Conservation (phyloP, 331 rosid species). For the Rosa hybrid region DNA sequence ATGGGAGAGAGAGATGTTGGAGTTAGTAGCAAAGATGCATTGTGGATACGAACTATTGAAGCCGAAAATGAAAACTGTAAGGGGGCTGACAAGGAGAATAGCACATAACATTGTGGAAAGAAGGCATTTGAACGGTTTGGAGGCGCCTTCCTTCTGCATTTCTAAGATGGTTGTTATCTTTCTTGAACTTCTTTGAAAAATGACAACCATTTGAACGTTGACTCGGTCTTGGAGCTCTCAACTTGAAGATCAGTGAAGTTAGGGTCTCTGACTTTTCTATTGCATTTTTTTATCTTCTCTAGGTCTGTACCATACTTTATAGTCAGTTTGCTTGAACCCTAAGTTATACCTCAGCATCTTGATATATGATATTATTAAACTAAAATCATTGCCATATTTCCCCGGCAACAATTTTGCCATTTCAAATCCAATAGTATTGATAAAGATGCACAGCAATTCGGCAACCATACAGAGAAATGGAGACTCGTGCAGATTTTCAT, state of each 20-base stretch:
- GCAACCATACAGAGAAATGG: background rate
- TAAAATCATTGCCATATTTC: background rate
- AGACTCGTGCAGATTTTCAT: background rate
- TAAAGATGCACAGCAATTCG: background rate
- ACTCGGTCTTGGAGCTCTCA: background rate
- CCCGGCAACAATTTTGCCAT: background rate
- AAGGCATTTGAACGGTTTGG: constrained; percentile 12
- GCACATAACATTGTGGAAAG: constrained; percentile 14
- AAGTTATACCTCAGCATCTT: background rate
- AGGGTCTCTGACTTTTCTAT: background rate
- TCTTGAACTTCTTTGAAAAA: background rate
- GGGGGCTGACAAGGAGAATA: constrained; percentile 21
- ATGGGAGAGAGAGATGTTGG: background rate
- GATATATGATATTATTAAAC: constrained; percentile 17
- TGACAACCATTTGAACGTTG: background rate
- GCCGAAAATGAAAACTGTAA: constrained; percentile 12
- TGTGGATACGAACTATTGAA: constrained; percentile 4
- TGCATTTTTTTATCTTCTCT: background rate
- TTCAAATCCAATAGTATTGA: background rate
- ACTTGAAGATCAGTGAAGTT: constrained; percentile 4
- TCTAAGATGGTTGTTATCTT: background rate
- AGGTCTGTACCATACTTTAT: background rate
- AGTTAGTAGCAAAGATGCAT: background rate
- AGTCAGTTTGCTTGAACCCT: background rate
- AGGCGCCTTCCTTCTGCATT: constrained; percentile 15